Percentiles rank a stretch among this genome's conserved stretches.
phyloP scores from a whole-genome alignment of 192 early-diverging fungal genomes.

The Podila clonocystis region DNA sequence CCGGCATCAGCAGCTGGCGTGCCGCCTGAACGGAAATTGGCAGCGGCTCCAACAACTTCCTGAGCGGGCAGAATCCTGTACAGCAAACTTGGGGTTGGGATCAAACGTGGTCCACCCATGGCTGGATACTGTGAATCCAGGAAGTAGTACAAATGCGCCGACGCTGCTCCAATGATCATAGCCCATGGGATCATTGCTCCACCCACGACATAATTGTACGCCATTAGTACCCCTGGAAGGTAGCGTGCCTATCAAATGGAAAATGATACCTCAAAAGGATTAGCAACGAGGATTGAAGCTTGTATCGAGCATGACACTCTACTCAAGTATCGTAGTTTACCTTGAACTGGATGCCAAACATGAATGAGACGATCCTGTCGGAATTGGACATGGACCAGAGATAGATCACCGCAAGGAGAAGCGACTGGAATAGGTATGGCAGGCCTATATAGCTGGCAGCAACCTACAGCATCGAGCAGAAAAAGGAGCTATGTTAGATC shows the following conservation, averaged over 20 bases:
- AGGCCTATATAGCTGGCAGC: constrained; percentile 17
- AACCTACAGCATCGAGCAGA: not conserved
- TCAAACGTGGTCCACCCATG: constrained; percentile 68
- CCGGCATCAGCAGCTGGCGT: constrained; percentile 31
- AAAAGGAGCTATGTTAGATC: not conserved
- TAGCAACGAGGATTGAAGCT: not conserved
- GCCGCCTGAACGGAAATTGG: constrained; percentile 13
- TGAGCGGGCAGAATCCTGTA: constrained; percentile 57
- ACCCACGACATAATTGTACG: constrained; percentile 58
- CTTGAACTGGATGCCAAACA: constrained; percentile 49
- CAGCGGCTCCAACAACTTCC: constrained; percentile 30
- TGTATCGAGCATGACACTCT: not conserved
- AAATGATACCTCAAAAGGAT: not conserved
- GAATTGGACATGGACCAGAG: constrained; percentile 40
- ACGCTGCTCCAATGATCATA: constrained; percentile 72
- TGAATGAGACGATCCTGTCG: constrained; percentile 45
- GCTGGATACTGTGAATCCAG: constrained; percentile 72
- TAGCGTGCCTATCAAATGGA: constrained; percentile 55
- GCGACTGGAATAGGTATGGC: constrained; percentile 21
- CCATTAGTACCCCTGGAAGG: constrained; percentile 79
- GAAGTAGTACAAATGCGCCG: constrained; percentile 81
- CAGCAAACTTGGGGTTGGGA: constrained; percentile 73
- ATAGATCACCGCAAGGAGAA: constrained; percentile 40
- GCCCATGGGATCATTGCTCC: constrained; percentile 54
- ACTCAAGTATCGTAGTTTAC: constrained; percentile 13